These are phyloP conservation scores for Lagenidium giganteum DNA, from an alignment of 352 stramenopile genomes.

Conservation along the genomic window DNA sequence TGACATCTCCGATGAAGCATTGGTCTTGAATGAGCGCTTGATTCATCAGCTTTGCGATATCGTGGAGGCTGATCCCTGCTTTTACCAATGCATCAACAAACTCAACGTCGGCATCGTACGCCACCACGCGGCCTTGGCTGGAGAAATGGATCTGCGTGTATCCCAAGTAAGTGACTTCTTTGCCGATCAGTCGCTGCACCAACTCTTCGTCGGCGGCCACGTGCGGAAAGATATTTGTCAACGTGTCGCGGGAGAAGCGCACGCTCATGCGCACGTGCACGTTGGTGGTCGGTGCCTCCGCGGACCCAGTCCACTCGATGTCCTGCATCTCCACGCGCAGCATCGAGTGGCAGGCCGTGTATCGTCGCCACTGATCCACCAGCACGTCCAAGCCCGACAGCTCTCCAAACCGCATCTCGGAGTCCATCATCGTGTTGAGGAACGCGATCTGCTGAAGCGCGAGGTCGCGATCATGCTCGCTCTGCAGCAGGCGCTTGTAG, in stretches of 20 bases:
- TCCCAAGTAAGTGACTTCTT: constrained; percentile 36
- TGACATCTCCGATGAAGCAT: constrained; percentile 27
- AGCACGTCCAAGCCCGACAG: constrained; percentile 19
- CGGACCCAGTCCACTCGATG: constrained; percentile 16
- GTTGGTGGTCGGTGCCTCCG: neutral
- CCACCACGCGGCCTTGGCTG: constrained; percentile 27
- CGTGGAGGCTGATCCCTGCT: constrained; percentile 23
- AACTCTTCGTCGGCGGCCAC: constrained; percentile 10
- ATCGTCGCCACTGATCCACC: constrained; percentile 30
- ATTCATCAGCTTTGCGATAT: constrained; percentile 44
- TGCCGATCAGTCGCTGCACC: constrained; percentile 30
- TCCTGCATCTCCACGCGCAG: constrained; percentile 26
- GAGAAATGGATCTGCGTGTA: constrained; percentile 56
- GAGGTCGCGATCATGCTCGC: neutral
- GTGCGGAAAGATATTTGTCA: constrained; percentile 14
- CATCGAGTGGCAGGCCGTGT: constrained; percentile 27
- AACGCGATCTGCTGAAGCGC: constrained; percentile 30
- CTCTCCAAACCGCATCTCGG: constrained; percentile 27
- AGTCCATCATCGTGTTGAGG: constrained; percentile 26
- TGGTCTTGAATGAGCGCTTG: constrained; percentile 41
- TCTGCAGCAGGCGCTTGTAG: constrained; percentile 9
- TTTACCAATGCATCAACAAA: constrained; percentile 42
- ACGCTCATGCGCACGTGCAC: constrained; percentile 3
- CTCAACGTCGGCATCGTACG: constrained; percentile 56
- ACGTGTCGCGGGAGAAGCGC: constrained; percentile 12